A percentile compares a stretch with the other conserved stretches of the same genome.
Conservation (phyloP, 352 stramenopile species). For the Globisporangium polare region DNA sequence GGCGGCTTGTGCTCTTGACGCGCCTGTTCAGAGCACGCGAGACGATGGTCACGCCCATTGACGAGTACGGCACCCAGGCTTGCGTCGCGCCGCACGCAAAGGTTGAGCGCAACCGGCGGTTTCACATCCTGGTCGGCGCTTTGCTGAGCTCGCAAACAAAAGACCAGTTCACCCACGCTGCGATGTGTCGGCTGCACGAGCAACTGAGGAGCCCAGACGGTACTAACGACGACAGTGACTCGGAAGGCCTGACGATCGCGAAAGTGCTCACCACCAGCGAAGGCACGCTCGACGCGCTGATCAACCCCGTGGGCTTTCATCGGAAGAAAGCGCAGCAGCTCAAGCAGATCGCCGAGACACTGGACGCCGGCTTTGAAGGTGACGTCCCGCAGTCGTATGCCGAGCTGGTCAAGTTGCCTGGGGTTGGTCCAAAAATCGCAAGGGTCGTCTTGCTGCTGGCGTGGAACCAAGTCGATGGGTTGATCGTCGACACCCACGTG, state of each 20-base stretch:
- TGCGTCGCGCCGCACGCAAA: constrained; percentile 30
- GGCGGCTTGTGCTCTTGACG: constrained; percentile 33
- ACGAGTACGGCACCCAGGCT: constrained; percentile 63
- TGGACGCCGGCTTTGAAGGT: constrained; percentile 27
- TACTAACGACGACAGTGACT: constrained; percentile 3
- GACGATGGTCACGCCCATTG: constrained; percentile 44
- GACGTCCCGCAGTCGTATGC: constrained; percentile 50
- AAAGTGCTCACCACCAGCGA: constrained; percentile 29
- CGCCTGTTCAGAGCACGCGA: constrained; percentile 32
- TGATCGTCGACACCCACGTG: constrained; percentile 81
- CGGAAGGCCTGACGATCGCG: constrained; percentile 46
- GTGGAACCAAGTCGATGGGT: constrained; percentile 55
- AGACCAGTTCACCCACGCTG: constrained; percentile 59
- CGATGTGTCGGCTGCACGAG: constrained; percentile 64
- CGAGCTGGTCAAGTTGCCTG: constrained; percentile 46
- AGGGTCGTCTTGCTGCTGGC: constrained; percentile 60
- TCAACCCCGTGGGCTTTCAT: constrained; percentile 75
- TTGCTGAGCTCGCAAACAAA: constrained; percentile 75
- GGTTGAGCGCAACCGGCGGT: constrained; percentile 25
- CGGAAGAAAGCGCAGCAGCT: constrained; percentile 67
- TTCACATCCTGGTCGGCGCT: constrained; percentile 61
- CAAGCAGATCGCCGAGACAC: constrained; percentile 39
- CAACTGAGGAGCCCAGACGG: background rate
- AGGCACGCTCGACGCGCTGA: constrained; percentile 35
- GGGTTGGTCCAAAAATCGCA: constrained; percentile 72